phyloP scores from a whole-genome alignment of 805 yeast genomes.

The Zygosaccharomyces bisporus region DNA sequence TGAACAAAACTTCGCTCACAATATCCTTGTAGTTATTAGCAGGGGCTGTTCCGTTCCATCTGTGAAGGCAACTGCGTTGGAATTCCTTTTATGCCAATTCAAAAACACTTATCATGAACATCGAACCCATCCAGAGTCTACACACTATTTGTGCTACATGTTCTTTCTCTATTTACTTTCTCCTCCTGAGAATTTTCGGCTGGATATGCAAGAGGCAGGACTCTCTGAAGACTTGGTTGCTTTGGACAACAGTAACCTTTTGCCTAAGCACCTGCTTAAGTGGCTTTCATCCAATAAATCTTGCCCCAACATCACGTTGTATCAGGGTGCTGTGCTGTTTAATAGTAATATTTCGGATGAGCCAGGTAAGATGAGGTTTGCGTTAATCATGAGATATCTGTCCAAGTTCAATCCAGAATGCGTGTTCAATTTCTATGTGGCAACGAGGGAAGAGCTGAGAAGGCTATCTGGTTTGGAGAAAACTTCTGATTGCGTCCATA shows the following conservation, averaged over 20 bases:
- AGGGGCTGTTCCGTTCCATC: conserved; percentile 61
- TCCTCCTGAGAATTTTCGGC: conserved; percentile 38
- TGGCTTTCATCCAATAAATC: conserved; percentile 34
- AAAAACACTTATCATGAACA: conserved; percentile 42
- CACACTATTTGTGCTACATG: conserved; percentile 29
- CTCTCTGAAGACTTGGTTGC: conserved; percentile 34
- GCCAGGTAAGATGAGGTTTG: conserved; percentile 35
- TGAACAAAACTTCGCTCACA: conserved; percentile 47
- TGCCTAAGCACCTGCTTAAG: conserved; percentile 39
- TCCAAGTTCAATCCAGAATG: conserved; percentile 34
- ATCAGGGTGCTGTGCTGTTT: conserved; percentile 37
- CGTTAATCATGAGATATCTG: conserved; percentile 33
- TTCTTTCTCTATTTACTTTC: conserved; percentile 38
- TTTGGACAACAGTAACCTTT: conserved; percentile 34
- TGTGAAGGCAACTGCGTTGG: conserved; percentile 47
- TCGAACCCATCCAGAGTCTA: conserved; percentile 12
- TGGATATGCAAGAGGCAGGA: conserved; percentile 36
- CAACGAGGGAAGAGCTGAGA: conserved; percentile 34
- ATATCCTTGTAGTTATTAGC: conserved; percentile 45
- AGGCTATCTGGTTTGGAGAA: conserved; percentile 31
- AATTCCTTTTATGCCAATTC: conserved; percentile 43
- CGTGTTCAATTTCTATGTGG: conserved; percentile 34
- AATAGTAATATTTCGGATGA: conserved; percentile 37
- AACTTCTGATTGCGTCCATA: conserved; percentile 33
- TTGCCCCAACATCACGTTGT: conserved; percentile 34